phyloP scores from a whole-genome alignment of 805 yeast species.

The Dipodascus geniculatus region DNA sequence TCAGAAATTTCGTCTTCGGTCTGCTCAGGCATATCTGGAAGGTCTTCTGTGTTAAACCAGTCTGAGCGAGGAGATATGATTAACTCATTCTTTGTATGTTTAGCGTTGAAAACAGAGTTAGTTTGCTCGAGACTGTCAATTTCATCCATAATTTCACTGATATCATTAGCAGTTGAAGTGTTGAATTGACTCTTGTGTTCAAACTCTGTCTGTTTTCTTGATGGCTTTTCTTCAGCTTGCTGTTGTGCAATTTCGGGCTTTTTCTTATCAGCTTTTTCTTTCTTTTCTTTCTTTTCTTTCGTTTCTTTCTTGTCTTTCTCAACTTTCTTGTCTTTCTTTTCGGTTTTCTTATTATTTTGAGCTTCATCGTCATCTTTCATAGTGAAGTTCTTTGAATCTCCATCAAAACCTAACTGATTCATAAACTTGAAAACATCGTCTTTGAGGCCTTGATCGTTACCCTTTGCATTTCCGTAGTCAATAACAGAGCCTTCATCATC shows the following conservation, averaged over 20 bases:
- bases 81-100: slow-evolving; percentile 21
- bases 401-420: slow-evolving; percentile 1
- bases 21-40: slow-evolving; percentile 12
- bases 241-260: slow-evolving; percentile 15
- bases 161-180: slow-evolving; percentile 1
- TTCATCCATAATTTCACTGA: slow-evolving; percentile 1
- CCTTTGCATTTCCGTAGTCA: neutral
- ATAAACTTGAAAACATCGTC: neutral
- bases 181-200: slow-evolving; percentile 4
- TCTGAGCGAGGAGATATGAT: slow-evolving; percentile 50
- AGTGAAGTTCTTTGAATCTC: slow-evolving; percentile 6
- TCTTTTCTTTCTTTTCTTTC: slow-evolving; percentile 16
- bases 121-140: slow-evolving; percentile 5
- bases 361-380: slow-evolving; percentile 5
- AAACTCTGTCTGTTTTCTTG: slow-evolving; percentile 5
- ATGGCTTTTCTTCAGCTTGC: slow-evolving; percentile 18
- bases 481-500: neutral
- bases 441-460: neutral
- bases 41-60: slow-evolving; percentile 61
- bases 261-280: slow-evolving; percentile 15
- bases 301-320: slow-evolving; percentile 18
- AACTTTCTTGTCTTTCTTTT: slow-evolving; percentile 25
- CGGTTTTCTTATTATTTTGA: slow-evolving; percentile 40
- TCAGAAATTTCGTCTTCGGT: slow-evolving; percentile 20
- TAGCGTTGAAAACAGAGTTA: slow-evolving; percentile 3